Percentiles rank a stretch among this genome's conserved stretches.
These are phyloP conservation scores for Chlorella sp. DNA, from an alignment of 139 green algal genomes.

Conservation along the genomic window DNA sequence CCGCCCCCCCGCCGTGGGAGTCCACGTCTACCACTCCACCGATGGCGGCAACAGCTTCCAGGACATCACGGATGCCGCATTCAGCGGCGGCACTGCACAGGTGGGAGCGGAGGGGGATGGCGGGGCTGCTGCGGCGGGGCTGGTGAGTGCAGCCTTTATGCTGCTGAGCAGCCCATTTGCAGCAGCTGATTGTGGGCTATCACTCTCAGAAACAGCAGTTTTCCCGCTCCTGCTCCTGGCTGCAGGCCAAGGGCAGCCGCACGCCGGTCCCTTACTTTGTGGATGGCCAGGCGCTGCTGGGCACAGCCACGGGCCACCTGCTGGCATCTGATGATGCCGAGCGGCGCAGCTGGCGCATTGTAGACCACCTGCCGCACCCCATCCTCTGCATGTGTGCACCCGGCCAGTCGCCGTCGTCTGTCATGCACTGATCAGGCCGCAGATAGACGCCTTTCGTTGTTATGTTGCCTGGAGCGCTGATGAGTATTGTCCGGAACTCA, in stretches of 20 bases:
- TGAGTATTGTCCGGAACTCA: too few species aligned
- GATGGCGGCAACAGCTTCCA: not conserved
- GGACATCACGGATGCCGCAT: slow-evolving; percentile 4
- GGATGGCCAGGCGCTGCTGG: slow-evolving; percentile 7
- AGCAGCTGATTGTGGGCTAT: too few species aligned
- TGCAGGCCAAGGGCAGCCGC: slow-evolving; percentile 9
- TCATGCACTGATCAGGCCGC: slow-evolving; percentile 21
- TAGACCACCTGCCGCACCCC: slow-evolving; percentile 6
- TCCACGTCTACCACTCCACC: slow-evolving; percentile 4
- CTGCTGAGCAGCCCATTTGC: too few species aligned
- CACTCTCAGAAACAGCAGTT: too few species aligned
- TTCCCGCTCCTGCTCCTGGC: not conserved
- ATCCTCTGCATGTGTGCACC: slow-evolving; percentile 5
- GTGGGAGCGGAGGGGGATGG: not conserved
- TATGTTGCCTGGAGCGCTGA: too few species aligned
- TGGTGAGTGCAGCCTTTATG: too few species aligned
- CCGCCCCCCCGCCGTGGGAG: not conserved
- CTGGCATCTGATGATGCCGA: not conserved
- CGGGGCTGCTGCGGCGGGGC: too few species aligned
- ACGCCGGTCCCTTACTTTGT: slow-evolving; percentile 24
- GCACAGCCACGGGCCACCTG: slow-evolving; percentile 1
- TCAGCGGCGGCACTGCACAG: not conserved
- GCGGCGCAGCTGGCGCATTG: not conserved
- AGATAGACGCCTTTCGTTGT: too few species aligned
- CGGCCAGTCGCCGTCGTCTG: slow-evolving; percentile 11